Evolutionary conservation across 352 stramenopile genomes (phyloP), one percentile per base, ranked within the genome.

Genomic region (Phytophthora foliorum): DNA sequence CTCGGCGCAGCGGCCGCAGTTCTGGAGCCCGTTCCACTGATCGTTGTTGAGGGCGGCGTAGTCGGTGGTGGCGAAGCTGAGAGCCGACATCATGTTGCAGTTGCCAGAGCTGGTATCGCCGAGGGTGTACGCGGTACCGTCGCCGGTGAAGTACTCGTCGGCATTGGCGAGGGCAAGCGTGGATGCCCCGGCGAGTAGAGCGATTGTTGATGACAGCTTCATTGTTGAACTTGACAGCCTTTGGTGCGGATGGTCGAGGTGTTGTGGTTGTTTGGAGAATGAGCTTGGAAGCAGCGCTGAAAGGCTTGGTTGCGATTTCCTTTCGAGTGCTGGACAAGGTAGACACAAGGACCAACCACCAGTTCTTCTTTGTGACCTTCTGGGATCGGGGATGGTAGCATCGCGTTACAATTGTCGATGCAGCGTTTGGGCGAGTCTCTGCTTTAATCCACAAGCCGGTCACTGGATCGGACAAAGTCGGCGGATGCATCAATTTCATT

Each of bases 41-140:
- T 79, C 58, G 66, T 82, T 70, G 65, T 88, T 90, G 55, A 90
- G 69, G 11, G 81, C 81, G 19, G 78, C 81, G 58, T 89, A 84
- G 67, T 84, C 80, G 48, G 57, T 72, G 45, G 57, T 57, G 29
- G 57, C 64, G 57, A 57, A 54, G 24, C 32, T 31, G 32, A 58
- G 62, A 10, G 39, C 42, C 34, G 48, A 63, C 58, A 63, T 69
- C 64, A 78, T 76, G 56, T 74, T 76, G 48, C 74, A 81, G 46
- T 82, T 82, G 42, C 77, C 77, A 2, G 52, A 57, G 29, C 39
- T 70, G n/a, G 67, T 57, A 16, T 71, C 61, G n/a, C 53, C 67
- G 29, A 78, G 70, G 14, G 66, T 77, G 61, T 84, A 82, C 1
- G 64, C 59, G 13, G 73, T 82, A 34, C 61, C 69, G 24, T 80